Percentiles rank a stretch among this genome's conserved stretches.
Evolutionary conservation across 148 eudicot species (phyloP).

Genomic region (Polygonum aviculare): DNA sequence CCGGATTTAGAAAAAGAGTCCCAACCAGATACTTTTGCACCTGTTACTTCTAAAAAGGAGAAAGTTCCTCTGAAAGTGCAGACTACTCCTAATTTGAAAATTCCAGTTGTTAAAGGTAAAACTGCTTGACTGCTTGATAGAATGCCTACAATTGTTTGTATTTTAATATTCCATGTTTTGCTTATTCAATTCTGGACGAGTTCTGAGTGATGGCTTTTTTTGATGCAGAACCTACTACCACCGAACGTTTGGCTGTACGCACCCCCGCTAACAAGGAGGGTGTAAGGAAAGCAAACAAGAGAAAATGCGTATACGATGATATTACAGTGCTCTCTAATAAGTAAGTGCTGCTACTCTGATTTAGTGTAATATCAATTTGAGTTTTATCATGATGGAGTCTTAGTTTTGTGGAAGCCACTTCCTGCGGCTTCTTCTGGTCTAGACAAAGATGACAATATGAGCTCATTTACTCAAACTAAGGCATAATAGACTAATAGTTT

Average conservation of each 20-base stretch:
- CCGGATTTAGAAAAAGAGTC: not conserved
- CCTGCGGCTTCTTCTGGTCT: not conserved
- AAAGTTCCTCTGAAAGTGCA: slow-evolving; percentile 1
- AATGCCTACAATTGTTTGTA: not conserved
- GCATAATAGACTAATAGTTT: not conserved
- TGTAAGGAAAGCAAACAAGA: slow-evolving; percentile 34
- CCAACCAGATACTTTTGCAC: not conserved
- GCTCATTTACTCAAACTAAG: not conserved
- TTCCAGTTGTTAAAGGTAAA: not conserved
- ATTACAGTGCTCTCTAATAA: slow-evolving; percentile 32
- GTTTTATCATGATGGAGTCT: not conserved
- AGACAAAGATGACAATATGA: slow-evolving; percentile 1
- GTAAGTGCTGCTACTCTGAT: slow-evolving; percentile 31
- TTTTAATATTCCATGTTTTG: not conserved
- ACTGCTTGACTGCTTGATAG: not conserved
- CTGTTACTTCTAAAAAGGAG: not conserved
- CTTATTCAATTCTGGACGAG: not conserved
- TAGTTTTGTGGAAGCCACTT: not conserved
- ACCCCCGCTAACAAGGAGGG: slow-evolving; percentile 67
- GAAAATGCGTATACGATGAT: slow-evolving; percentile 47
- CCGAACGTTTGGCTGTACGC: slow-evolving; percentile 35
- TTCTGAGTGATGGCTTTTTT: not conserved
- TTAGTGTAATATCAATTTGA: not conserved
- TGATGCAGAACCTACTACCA: slow-evolving; percentile 34
- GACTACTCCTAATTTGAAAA: slow-evolving; percentile 5